These are phyloP conservation scores for Russula emetica DNA, from an alignment of 768 basidiomycete genomes.

Conservation along the genomic window DNA sequence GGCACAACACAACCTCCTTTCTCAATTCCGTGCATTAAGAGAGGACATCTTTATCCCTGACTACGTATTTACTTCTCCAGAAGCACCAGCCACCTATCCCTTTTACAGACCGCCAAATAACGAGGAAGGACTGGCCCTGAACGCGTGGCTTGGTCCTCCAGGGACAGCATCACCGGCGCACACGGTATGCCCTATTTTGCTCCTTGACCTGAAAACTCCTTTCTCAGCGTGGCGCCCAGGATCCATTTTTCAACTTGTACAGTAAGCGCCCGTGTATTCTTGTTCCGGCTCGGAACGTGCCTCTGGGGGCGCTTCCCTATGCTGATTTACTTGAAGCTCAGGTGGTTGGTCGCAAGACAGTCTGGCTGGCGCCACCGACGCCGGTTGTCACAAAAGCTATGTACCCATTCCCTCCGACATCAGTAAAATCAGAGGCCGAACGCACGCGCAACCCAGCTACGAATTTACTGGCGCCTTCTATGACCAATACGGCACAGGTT, in stretches of 20 bases:
- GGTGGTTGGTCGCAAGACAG: constrained; percentile 80
- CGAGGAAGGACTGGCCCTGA: constrained; percentile 61
- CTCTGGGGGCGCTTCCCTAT: neutral
- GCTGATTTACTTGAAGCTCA: constrained; percentile 54
- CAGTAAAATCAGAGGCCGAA: constrained; percentile 14
- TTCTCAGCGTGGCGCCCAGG: constrained; percentile 44
- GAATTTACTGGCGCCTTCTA: constrained; percentile 42
- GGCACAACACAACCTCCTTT: constrained; percentile 84
- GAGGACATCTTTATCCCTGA: constrained; percentile 82
- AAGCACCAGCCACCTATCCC: constrained; percentile 41
- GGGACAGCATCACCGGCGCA: constrained; percentile 87
- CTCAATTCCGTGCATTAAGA: constrained; percentile 75
- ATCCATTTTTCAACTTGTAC: constrained; percentile 91
- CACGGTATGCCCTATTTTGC: constrained; percentile 50
- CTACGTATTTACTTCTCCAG: constrained; percentile 70
- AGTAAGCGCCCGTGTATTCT: constrained; percentile 43
- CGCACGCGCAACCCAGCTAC: constrained; percentile 38
- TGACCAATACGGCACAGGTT: constrained; percentile 77
- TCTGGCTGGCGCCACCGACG: constrained; percentile 76
- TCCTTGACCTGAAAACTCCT: constrained; percentile 8
- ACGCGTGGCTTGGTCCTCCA: constrained; percentile 78
- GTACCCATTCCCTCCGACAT: constrained; percentile 47
- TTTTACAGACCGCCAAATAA: constrained; percentile 62
- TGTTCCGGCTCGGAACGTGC: neutral
- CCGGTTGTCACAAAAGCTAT: constrained; percentile 53